phyloP scores from a whole-genome alignment of 106 monocot species.

The Allium sativum region DNA sequence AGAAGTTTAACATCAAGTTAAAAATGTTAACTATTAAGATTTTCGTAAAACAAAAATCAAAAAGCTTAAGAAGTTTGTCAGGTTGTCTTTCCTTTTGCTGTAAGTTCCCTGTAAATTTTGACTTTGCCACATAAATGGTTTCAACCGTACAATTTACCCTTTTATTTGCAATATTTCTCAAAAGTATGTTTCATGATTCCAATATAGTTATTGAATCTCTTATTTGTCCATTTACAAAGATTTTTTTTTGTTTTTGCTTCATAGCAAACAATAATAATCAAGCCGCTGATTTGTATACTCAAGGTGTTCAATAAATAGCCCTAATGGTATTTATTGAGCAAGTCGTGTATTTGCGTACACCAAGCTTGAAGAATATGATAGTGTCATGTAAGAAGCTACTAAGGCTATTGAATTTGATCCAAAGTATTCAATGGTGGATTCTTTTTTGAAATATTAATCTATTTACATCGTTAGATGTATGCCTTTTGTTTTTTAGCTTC shows the following conservation, averaged over 20 bases:
- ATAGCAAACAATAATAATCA: slow-evolving; percentile 82
- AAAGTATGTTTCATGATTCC: too few relatives aligned
- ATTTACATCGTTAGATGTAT: background rate
- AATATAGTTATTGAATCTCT: too few relatives aligned
- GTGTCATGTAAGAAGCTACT: slow-evolving; percentile 82
- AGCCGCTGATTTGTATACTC: slow-evolving; percentile 78
- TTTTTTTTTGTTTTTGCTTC: slow-evolving; percentile 3
- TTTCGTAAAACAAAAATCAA: too few relatives aligned
- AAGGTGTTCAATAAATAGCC: slow-evolving; percentile 74
- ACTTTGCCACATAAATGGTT: too few relatives aligned
- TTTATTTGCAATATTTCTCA: too few relatives aligned
- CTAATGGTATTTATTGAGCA: slow-evolving; percentile 92
- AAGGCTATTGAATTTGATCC: slow-evolving; percentile 93
- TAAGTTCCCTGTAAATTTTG: too few relatives aligned
- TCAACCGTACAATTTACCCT: too few relatives aligned
- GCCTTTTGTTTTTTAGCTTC: background rate
- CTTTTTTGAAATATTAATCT: too few relatives aligned
- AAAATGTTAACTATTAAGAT: too few relatives aligned
- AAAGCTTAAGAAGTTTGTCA: too few relatives aligned
- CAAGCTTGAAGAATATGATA: slow-evolving; percentile 96
- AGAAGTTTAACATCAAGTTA: too few relatives aligned
- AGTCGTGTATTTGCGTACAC: slow-evolving; percentile 94
- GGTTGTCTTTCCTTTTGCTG: too few relatives aligned
- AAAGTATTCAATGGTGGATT: slow-evolving; percentile 72
- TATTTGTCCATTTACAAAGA: background rate